Base-by-base conservation (phyloP, 257 asterid genomes). In the Salvia hispanica region DNA sequence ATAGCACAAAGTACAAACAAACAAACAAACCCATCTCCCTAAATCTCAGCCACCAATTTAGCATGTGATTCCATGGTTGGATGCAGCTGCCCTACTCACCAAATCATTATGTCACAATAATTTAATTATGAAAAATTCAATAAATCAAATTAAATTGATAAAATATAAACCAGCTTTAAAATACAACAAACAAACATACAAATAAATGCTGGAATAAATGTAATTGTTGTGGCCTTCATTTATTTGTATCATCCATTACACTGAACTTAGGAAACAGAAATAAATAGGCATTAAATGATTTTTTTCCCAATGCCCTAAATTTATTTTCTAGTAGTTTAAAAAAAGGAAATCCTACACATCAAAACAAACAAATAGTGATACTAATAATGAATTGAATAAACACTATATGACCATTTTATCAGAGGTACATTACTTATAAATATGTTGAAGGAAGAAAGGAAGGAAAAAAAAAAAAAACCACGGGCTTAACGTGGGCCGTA, bases 401-500 rank as follows among this genome's bases (percentile, higher is more conserved):
- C 60, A 54, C 64, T 67, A 74, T 59, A 36, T 6, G 42, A 59
- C 25, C 39, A 25, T 54, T 18, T 57, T 45, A 55, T 7, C 7
- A 61, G 37, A 65, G 58, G 34, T 62, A 71, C 63, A 70, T 61
- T 39, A 50, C 54, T 61, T 51, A 16, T 44, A 37, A 25, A 9
- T 58, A 54, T 47, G 56, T 36, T 13, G 43, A 39, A 48, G 9
- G 4, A 11, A 33, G 21, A 12, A 2, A 25, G 31, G 31, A 25
- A 25, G 3, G 3, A 25, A 25, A 2, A 2, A 25, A 25, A 42
- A 42, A 40, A 37, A 39, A 4, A 44, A 46, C 33, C 33, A 9
- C 21, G 21, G 58, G 44, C 28, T 69, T 86, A 88, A 4, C 60
- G 18, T 33, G 93, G 16, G 0, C 97, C 96, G 45, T 45, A 91